Evolutionary conservation across 2,329 filamentous ascomycete species (phyloP).

Genomic region (Penicillium concentricum): DNA sequence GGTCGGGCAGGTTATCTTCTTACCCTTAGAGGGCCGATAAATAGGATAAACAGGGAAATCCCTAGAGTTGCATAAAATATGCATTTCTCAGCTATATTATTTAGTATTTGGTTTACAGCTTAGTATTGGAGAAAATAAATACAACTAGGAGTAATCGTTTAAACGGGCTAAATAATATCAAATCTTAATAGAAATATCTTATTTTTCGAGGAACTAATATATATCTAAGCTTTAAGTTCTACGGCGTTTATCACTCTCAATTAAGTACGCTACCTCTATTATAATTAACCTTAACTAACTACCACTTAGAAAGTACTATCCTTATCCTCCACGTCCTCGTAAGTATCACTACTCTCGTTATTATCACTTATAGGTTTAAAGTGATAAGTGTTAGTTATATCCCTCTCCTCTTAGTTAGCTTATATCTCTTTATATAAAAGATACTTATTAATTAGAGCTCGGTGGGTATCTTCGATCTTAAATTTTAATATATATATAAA

Average conservation of each 20-base stretch:
- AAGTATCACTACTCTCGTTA: neutral
- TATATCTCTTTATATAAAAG: neutral
- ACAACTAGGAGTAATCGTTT: neutral
- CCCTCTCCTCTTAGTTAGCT: neutral
- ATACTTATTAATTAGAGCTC: neutral
- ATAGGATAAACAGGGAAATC: neutral
- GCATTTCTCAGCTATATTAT: neutral
- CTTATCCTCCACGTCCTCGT: neutral
- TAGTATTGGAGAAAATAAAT: neutral
- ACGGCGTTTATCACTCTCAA: neutral
- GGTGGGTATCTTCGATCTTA: neutral
- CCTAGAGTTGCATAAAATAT: neutral
- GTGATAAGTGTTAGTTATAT: neutral
- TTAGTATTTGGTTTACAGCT: neutral
- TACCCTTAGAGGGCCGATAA: neutral
- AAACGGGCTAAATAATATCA: neutral
- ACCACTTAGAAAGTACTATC: neutral
- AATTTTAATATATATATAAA: neutral
- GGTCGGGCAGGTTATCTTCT: too few species aligned
- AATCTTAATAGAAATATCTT: neutral
- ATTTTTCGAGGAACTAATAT: neutral
- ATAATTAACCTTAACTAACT: neutral
- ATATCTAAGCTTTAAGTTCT: neutral
- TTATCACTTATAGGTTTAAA: neutral
- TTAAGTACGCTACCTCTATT: neutral